Percentiles rank a stretch among this genome's conserved stretches.
phyloP scores from a whole-genome alignment of 2,329 filamentous ascomycete species.

The Huntiella decipiens region DNA sequence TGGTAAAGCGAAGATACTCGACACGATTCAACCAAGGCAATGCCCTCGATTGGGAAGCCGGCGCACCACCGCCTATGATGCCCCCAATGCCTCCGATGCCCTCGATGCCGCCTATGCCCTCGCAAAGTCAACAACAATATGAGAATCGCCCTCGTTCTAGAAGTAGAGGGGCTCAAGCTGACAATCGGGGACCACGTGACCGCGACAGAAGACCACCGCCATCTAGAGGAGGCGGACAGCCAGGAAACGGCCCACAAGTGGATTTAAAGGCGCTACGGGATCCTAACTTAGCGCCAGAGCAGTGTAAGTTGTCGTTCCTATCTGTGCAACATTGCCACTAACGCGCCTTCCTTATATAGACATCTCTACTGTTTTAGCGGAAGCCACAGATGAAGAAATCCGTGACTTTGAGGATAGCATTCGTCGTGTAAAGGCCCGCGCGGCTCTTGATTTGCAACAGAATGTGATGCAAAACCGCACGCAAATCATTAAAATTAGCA shows the following conservation, averaged over 20 bases:
- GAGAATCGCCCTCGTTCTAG: constrained; percentile 7
- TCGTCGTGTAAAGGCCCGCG: constrained; percentile 57
- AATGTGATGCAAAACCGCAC: constrained; percentile 94
- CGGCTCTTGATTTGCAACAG: constrained; percentile 71
- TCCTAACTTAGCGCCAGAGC: constrained; percentile 58
- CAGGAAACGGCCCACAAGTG: constrained; percentile 37
- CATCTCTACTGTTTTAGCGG: constrained; percentile 52
- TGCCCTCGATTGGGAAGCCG: constrained; percentile 42
- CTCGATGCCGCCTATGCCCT: constrained; percentile 5
- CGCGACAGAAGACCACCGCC: constrained; percentile 32
- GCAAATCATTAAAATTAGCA: constrained; percentile 98
- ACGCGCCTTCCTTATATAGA: constrained; percentile 20
- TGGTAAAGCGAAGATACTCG: constrained; percentile 89
- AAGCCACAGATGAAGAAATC: constrained; percentile 77
- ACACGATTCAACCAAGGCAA: constrained; percentile 71
- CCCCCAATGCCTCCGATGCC: constrained; percentile 16
- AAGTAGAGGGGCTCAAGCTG: constrained; percentile 2
- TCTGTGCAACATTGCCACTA: background rate
- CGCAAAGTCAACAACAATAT: constrained; percentile 4
- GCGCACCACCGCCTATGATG: constrained; percentile 37
- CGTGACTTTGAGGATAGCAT: constrained; percentile 60
- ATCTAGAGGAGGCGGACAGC: constrained; percentile 28
- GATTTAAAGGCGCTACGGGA: constrained; percentile 65
- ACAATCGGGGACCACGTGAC: constrained; percentile 14
- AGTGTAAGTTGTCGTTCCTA: constrained; percentile 35